Evolutionary conservation across 352 stramenopile genomes (phyloP).

Genomic region (Pythium chondricola): DNA sequence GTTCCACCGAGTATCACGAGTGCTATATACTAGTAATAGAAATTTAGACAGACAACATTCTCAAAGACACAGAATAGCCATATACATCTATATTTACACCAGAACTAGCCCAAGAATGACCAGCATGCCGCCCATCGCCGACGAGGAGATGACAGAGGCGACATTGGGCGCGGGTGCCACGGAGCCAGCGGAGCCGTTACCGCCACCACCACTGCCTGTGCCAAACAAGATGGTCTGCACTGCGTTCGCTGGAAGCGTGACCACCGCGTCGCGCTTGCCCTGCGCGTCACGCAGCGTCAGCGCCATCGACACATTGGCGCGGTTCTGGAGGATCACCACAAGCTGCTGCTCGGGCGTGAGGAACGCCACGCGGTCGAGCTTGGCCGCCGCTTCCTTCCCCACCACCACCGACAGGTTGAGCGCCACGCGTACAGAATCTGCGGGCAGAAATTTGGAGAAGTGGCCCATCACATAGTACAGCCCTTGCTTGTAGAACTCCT

Average conservation of each 20-base stretch:
- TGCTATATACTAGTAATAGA: no score
- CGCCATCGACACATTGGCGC: not conserved
- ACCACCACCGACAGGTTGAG: not conserved
- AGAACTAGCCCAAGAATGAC: no score
- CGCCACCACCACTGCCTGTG: no score
- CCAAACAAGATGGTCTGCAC: conserved; percentile 13
- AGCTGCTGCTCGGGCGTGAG: conserved; percentile 9
- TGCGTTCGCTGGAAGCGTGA: conserved; percentile 8
- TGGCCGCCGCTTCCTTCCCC: not conserved
- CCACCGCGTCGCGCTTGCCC: not conserved
- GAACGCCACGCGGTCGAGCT: conserved; percentile 14
- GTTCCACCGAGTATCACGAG: no score
- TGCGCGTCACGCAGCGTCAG: conserved; percentile 7
- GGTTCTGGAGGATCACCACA: conserved; percentile 13
- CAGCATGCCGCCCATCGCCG: no score
- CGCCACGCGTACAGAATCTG: conserved; percentile 34
- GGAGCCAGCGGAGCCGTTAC: no score
- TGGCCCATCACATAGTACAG: conserved; percentile 83
- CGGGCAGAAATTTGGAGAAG: conserved; percentile 67
- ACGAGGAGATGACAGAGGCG: no score
- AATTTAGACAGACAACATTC: no score
- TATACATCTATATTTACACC: no score
- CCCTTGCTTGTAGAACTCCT: conserved; percentile 76
- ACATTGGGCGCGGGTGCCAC: no score
- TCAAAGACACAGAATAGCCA: no score